These are phyloP conservation scores for Thalassiosira oceanica DNA, from an alignment of 352 stramenopile genomes.

Conservation along the genomic window DNA sequence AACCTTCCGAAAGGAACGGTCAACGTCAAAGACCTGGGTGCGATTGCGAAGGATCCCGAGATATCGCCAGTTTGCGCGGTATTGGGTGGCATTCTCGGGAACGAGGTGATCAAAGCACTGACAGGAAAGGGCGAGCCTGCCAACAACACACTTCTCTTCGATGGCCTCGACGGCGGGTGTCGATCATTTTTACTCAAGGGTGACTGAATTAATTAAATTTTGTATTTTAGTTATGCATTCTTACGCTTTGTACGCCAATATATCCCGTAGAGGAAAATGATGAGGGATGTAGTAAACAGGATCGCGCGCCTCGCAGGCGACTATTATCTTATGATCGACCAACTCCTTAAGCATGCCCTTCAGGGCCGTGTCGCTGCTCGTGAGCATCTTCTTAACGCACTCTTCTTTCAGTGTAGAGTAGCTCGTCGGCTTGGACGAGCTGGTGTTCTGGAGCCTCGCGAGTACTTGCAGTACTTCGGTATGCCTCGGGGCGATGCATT, in stretches of 20 bases:
- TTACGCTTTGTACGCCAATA: too few relatives aligned
- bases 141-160: constrained; percentile 94
- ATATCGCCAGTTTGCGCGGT: constrained; percentile 92
- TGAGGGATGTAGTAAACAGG: too few relatives aligned
- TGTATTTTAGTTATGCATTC: too few relatives aligned
- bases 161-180: constrained; percentile 73
- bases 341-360: constrained; percentile 49
- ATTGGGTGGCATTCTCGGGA: constrained; percentile 93
- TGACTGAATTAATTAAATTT: too few relatives aligned
- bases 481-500: constrained; percentile 55
- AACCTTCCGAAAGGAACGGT: constrained; percentile 20
- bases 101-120: constrained; percentile 98
- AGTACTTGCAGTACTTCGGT: constrained; percentile 64
- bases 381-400: constrained; percentile 45
- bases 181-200: constrained; percentile 60
- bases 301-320: too few relatives aligned
- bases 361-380: constrained; percentile 26
- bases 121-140: constrained; percentile 93
- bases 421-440: constrained; percentile 3
- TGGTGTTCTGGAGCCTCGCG: constrained; percentile 56
- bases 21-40: constrained; percentile 44
- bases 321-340: constrained; percentile 43
- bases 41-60: constrained; percentile 59
- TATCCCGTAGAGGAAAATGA: too few relatives aligned
- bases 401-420: constrained; percentile 25